Conservation (phyloP, 176 grass and related monocot species). For the Oryza longistaminata region DNA sequence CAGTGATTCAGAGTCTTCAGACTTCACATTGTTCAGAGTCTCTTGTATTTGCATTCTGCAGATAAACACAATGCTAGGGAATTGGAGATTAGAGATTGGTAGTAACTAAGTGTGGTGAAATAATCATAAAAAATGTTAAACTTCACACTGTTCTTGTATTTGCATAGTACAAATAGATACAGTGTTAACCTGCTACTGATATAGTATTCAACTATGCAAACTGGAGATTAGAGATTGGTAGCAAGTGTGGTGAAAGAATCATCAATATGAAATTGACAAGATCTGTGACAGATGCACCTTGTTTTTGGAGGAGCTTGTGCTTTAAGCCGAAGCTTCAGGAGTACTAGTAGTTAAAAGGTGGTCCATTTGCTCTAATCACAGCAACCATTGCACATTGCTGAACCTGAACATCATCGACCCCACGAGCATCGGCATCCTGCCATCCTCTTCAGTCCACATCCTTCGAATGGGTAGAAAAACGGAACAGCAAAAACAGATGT, state of each 20-base stretch:
- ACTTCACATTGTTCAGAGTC: too few relatives aligned
- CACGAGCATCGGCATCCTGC: not conserved
- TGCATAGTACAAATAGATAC: too few relatives aligned
- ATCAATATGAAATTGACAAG: not conserved
- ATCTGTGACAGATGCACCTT: not conserved
- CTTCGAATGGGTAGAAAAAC: not conserved
- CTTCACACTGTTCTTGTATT: too few relatives aligned
- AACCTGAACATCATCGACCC: not conserved
- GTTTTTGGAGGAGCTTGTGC: not conserved
- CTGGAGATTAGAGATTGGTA: not conserved
- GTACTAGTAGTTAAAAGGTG: not conserved
- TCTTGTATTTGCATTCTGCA: too few relatives aligned
- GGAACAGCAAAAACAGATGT: not conserved
- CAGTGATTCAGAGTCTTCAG: too few relatives aligned
- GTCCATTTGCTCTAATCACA: not conserved
- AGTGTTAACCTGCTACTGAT: not conserved
- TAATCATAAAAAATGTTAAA: too few relatives aligned
- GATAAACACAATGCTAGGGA: not conserved
- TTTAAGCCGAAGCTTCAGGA: not conserved
- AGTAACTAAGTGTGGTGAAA: not conserved
- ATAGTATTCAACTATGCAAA: not conserved
- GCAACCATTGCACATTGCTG: not conserved
- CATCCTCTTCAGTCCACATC: not conserved
- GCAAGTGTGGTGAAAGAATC: too few relatives aligned
- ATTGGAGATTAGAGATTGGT: not conserved